phyloP scores from a whole-genome alignment of 2,329 filamentous ascomycete species.

The Ampelomyces quisqualis region DNA sequence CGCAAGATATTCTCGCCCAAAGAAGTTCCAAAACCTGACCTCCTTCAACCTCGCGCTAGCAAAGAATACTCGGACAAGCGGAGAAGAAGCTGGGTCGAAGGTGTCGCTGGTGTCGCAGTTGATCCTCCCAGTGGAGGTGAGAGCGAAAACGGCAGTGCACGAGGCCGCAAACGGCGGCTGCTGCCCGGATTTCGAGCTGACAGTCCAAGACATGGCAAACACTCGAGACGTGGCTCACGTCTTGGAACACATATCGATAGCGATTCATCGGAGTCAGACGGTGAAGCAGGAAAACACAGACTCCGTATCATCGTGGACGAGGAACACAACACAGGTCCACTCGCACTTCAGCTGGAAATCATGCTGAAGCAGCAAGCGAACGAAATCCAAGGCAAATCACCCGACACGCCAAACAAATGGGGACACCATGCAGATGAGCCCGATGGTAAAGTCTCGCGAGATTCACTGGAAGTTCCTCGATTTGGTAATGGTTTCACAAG shows the following conservation, averaged over 20 bases:
- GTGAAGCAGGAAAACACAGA: constrained; percentile 53
- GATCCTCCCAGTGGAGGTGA: constrained; percentile 39
- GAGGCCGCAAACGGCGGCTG: constrained; percentile 40
- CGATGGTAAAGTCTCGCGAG: constrained; percentile 17
- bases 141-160: constrained; percentile 41
- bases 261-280: constrained; percentile 43
- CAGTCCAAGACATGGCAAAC: constrained; percentile 33
- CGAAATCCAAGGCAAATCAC: constrained; percentile 39
- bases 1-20: constrained; percentile 62
- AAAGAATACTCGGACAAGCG: constrained; percentile 39
- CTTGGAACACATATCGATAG: constrained; percentile 30
- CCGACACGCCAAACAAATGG: constrained; percentile 48
- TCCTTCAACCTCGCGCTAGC: constrained; percentile 34
- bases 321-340: constrained; percentile 49
- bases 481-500: constrained; percentile 22
- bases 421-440: constrained; percentile 26
- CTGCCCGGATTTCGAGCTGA: constrained; percentile 38
- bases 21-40: constrained; percentile 28
- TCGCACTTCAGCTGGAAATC: constrained; percentile 49
- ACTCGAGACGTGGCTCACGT: constrained; percentile 32
- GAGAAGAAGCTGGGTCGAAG: constrained; percentile 38
- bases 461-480: constrained; percentile 28
- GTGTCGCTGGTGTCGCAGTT: constrained; percentile 24
- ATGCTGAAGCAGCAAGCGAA: constrained; percentile 48
- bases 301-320: constrained; percentile 52